phyloP scores from a whole-genome alignment of 2,329 filamentous ascomycete genomes.

The Ustilaginoidea virens region DNA sequence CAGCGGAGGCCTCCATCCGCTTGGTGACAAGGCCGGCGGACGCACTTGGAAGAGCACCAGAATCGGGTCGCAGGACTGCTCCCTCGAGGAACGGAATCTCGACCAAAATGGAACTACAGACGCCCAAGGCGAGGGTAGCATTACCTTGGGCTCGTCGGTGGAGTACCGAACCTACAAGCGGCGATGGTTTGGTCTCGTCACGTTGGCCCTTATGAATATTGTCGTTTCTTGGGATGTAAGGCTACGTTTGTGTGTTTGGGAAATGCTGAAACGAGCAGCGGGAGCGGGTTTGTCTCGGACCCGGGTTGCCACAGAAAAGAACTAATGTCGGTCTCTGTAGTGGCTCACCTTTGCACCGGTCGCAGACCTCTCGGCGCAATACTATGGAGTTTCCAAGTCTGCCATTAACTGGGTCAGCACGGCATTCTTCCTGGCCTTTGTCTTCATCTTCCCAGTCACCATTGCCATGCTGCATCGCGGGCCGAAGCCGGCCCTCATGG shows the following conservation, averaged over 20 bases:
- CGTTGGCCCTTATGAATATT: slow-evolving; percentile 79
- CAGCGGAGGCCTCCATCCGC: slow-evolving; percentile 1
- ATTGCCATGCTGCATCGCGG: slow-evolving; percentile 70
- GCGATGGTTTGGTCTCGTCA: slow-evolving; percentile 74
- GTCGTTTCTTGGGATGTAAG: slow-evolving; percentile 91
- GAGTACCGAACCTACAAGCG: slow-evolving; percentile 52
- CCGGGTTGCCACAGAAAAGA: too few relatives aligned
- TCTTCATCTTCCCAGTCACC: slow-evolving; percentile 52
- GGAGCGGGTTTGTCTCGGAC: too few relatives aligned
- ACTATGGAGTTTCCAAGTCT: slow-evolving; percentile 60
- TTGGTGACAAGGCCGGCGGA: slow-evolving; percentile 7
- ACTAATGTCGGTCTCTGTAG: slow-evolving; percentile 16
- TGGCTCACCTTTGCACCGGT: slow-evolving; percentile 90
- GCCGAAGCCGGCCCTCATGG: slow-evolving; percentile 62
- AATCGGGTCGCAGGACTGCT: slow-evolving; percentile 14
- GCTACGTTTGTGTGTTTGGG: too few relatives aligned
- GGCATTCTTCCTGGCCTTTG: slow-evolving; percentile 73
- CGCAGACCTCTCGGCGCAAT: slow-evolving; percentile 54
- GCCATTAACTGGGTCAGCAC: slow-evolving; percentile 90
- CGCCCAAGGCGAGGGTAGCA: slow-evolving; percentile 7
- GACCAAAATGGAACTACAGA: slow-evolving; percentile 8
- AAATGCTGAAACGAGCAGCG: too few relatives aligned
- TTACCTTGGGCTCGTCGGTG: too few relatives aligned
- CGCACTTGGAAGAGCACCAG: slow-evolving; percentile 17
- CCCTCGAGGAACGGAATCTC: slow-evolving; percentile 10